phyloP scores from a whole-genome alignment of 164 flowering plant species.

The Litsea cubeba region DNA sequence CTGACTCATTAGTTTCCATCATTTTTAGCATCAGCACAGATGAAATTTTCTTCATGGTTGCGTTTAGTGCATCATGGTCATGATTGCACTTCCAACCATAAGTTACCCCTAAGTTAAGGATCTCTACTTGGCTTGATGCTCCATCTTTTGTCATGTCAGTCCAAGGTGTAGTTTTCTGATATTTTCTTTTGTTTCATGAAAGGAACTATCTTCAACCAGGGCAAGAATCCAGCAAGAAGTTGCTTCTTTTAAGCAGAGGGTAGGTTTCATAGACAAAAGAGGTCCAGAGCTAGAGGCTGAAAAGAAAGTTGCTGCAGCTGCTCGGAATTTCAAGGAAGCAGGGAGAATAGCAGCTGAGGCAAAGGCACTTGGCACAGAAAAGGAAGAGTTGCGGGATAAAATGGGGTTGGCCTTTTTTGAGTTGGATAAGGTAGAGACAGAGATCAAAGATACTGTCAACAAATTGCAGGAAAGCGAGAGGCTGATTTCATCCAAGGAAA shows the following conservation, averaged over 20 bases:
- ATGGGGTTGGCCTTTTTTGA: conserved; percentile 36
- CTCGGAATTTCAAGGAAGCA: conserved; percentile 88
- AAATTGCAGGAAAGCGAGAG: conserved; percentile 50
- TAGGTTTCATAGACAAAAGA: conserved; percentile 66
- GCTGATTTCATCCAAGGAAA: conserved; percentile 49
- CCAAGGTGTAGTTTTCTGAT: neutral
- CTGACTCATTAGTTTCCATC: too few relatives aligned
- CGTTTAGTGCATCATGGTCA: too few relatives aligned
- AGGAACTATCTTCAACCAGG: conserved; percentile 68
- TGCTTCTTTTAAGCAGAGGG: conserved; percentile 54
- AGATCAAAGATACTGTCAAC: conserved; percentile 35
- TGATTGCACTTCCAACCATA: too few relatives aligned
- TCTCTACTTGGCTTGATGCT: too few relatives aligned
- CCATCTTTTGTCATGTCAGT: neutral
- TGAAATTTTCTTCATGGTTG: too few relatives aligned
- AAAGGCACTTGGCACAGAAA: conserved; percentile 51
- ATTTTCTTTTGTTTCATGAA: conserved; percentile 8
- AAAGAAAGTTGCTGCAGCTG: conserved; percentile 76
- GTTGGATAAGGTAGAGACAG: conserved; percentile 47
- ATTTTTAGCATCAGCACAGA: too few relatives aligned
- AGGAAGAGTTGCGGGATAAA: conserved; percentile 43
- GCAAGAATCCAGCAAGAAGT: conserved; percentile 70
- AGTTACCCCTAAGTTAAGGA: too few relatives aligned
- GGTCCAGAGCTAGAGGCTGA: conserved; percentile 77
- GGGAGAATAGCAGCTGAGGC: conserved; percentile 73